Base-by-base conservation (phyloP, 2,329 filamentous ascomycete genomes). In the Penicillium crustosum region DNA sequence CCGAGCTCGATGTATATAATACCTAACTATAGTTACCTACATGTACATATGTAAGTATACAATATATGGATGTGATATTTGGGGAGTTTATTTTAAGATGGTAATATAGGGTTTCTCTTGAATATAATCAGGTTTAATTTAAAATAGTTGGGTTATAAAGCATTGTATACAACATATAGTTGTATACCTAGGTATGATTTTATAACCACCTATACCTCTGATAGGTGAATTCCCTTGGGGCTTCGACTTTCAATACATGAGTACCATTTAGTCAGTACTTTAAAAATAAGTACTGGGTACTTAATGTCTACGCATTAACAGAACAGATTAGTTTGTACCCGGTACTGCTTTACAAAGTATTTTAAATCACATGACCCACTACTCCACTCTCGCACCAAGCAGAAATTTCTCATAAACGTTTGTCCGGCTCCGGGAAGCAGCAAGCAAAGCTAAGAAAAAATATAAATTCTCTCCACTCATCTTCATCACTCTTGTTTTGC, bases 361-460 rank as follows among this genome's bases (percentile, higher is more conserved):
- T 17, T 6, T 1, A 0, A 0, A 12, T 55, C 54, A 63, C 56
- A 25, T 59, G 44, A 45, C 29, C n/a, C 3, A 1, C 4, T 7
- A 2, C 6, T 12, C 29, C 35, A 41, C 51, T 48, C 15, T 42
- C 25, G 35, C 23, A 55, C 31, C n/a, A 55, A 44, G 33, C 50
- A 58, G 51, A 58, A 49, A 57, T 50, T 48, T 55, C 58, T 60
- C 44, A 43, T 39, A 54, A 57, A 57, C 25, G 57, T 66, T 67
- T 61, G 23, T 67, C 65, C 65, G 65, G 33, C 4, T 27, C 62
- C 64, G 61, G 55, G 38, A 29, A 65, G 54, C 59, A 65, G 55
- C 56, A 60, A 62, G 48, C 48, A 43, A 58, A 64, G 51, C 55
- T 49, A 64, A 62, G 62, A 63, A 64, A 65, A 55, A 55, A 48